These are phyloP conservation scores for Elsinoe necatrix DNA, from an alignment of 2,329 filamentous ascomycete genomes.

Conservation along the genomic window DNA sequence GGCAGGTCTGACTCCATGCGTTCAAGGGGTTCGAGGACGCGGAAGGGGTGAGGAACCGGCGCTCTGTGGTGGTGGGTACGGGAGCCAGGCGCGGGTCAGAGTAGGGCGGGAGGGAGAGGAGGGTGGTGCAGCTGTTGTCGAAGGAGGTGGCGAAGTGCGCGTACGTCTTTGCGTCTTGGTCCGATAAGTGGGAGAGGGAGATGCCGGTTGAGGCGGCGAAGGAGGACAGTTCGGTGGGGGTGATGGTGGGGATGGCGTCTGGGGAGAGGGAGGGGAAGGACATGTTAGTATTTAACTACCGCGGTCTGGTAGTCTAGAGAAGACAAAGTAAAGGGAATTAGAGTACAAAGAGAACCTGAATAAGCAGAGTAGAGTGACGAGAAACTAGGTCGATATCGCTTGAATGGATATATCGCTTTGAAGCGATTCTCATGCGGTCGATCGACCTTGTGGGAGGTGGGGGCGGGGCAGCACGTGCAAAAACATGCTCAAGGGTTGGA, in stretches of 20 bases:
- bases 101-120: constrained; percentile 32
- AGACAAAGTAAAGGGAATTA: neutral
- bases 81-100: constrained; percentile 30
- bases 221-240: constrained; percentile 22
- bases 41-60: constrained; percentile 7
- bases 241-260: constrained; percentile 23
- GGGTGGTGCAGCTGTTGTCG: constrained; percentile 22
- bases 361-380: too few species aligned
- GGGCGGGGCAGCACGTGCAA: neutral
- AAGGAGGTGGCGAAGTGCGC: constrained; percentile 24
- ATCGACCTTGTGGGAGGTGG: neutral
- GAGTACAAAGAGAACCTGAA: neutral
- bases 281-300: constrained; percentile 18
- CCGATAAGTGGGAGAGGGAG: constrained; percentile 21
- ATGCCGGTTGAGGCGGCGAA: constrained; percentile 23
- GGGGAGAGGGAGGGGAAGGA: constrained; percentile 25
- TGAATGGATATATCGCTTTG: neutral
- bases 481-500: neutral
- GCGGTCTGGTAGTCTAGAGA: neutral
- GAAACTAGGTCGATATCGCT: neutral
- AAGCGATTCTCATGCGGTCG: neutral
- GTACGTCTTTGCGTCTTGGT: constrained; percentile 8
- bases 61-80: constrained; percentile 17
- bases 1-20: constrained; percentile 36
- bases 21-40: constrained; percentile 33